Evolutionary conservation across 1,284 basidiomycete species (phyloP), one percentile per base, ranked within the genome.

Genomic region (Leucocoprinus gongylophorus): DNA sequence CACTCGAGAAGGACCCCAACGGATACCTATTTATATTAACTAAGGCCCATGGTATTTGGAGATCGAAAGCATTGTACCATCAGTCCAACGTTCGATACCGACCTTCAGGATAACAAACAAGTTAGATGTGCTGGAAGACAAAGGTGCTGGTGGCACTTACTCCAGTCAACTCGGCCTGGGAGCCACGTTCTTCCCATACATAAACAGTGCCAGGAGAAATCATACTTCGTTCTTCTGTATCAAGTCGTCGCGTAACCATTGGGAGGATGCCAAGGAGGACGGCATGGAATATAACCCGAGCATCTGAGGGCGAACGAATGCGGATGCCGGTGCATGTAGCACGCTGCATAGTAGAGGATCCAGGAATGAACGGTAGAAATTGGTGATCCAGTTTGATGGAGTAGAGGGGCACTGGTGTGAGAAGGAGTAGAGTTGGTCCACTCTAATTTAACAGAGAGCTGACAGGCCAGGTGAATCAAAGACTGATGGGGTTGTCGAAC

Each of bases 131-230:
- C 30, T 20, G 46, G 32, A 23, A 21, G 38, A 51, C 28, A 38
- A 28, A 17, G 8, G 5, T 26, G 17, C 6, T 12, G 10, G 7
- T 40, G 5, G 8, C n/a, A 67, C 78, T 65, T 66, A 88, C 87
- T 67, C 87, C 74, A 66, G 80, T 78, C 41, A 78, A 64, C 56
- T 89, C 86, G 43, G 85, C 78, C 59, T 83, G 83, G 38, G 85
- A 81, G 9, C 83, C 85, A 54, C 84, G 76, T 65, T 89, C 87
- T 64, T 89, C 87, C 87, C 87, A 90, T 38, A 90, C 84, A 60
- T 88, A 90, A 26, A 88, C 81, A 53, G 83, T 81, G 29, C 87
- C 87, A 10, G 87, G 73, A 23, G 72, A 62, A 50, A 85, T 83
- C 45, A 75, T 62, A 33, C 77, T 71, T 51, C 83, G 70, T 62